A percentile compares a stretch with the other conserved stretches of the same genome.
Conservation (phyloP, 1,284 basidiomycete genomes). For the Rhodotorula sp. region DNA sequence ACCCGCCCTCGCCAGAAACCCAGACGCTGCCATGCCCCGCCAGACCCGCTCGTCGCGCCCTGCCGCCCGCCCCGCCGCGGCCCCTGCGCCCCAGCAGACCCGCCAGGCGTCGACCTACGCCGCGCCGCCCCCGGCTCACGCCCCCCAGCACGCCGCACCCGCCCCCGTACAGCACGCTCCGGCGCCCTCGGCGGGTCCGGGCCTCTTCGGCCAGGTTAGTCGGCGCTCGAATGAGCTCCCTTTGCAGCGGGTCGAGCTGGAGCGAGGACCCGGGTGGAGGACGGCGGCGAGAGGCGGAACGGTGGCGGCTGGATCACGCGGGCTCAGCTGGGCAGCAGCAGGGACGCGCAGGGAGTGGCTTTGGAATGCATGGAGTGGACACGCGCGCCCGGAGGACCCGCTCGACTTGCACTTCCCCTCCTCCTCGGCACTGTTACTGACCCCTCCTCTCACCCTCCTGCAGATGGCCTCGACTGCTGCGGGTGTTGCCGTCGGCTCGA, state of each 20-base stretch:
- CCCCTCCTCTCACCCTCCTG: neutral
- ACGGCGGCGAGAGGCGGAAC: too few relatives aligned
- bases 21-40: constrained; percentile 25
- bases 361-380: too few relatives aligned
- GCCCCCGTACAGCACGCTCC: constrained; percentile 19
- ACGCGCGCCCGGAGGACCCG: too few relatives aligned
- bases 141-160: constrained; percentile 31
- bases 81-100: constrained; percentile 13
- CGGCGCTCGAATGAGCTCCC: neutral
- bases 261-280: neutral
- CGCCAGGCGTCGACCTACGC: constrained; percentile 30
- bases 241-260: neutral
- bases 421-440: neutral
- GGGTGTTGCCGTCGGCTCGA: constrained; percentile 58
- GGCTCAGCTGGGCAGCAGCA: too few relatives aligned
- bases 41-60: constrained; percentile 35
- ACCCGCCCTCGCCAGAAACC: neutral
- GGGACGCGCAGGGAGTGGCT: too few relatives aligned
- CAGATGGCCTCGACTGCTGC: constrained; percentile 60
- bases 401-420: neutral
- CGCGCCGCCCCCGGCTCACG: constrained; percentile 24
- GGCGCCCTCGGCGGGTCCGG: constrained; percentile 18
- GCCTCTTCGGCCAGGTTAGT: constrained; percentile 34
- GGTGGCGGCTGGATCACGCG: too few relatives aligned
- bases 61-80: constrained; percentile 21